Base-by-base conservation (phyloP, 768 basidiomycete genomes). In the Macrolepiota fuliginosa region DNA sequence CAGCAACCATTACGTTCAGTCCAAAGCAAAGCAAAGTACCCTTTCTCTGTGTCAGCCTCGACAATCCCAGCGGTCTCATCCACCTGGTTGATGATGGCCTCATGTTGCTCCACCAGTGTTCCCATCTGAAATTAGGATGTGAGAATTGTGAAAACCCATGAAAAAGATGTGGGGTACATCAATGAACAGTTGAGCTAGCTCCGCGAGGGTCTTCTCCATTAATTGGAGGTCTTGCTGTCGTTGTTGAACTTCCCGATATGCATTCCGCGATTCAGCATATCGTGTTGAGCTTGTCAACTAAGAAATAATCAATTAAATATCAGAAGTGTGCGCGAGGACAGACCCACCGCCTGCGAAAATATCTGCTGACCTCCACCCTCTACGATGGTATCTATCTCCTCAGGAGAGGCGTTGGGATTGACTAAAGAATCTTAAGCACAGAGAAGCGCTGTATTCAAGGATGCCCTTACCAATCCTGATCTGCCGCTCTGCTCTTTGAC, bases 121-220 rank as follows among this genome's bases (percentile, higher is more conserved):
- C 85, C 85, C 92, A 95, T 92, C 90, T 93, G 57, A 29, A 62
- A 56, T 55, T 47, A 54, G 24, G 46, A 37, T 29, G 65, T 54
- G 42, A 54, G 42, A 35, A 17, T 47, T 22, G 25, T 25, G 35
- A 47, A 29, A 24, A 54, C 15, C 11, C 53, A 58, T 6, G 13
- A 37, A n/a, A 42, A 1, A 51, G 27, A 39, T 27, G 19, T 58
- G 3, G 65, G 81, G 25, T 62, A 91, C 92, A 68, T 98, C 95
- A 64, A 81, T 85, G 76, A 96, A 94, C 67, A 98, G 74, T 69
- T 93, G 91, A 3, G 91, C 92, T 53, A 98, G 80, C 72, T 96
- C 93, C n/a, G 84, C 88, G 51, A 96, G 75, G 3, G 94, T 97
- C 66, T 84, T 80, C 72, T 96, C 94, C 70, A 96, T 93, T 71